phyloP scores from a whole-genome alignment of 805 yeast species.

The Teunomyces atbi region DNA sequence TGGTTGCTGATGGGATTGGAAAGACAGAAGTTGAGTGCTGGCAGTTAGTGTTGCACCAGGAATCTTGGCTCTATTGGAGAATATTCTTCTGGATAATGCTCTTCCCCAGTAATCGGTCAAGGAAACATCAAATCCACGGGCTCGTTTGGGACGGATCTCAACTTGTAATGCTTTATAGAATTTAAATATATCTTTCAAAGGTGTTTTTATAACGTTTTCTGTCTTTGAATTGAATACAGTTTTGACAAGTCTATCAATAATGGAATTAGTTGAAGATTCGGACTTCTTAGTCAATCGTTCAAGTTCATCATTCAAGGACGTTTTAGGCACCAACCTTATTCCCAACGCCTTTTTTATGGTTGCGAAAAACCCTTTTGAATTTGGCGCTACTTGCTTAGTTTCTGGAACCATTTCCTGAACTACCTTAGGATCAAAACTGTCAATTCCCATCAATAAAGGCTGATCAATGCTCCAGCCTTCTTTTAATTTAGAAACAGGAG shows the following conservation, averaged over 20 bases:
- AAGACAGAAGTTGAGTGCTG: conserved; percentile 31
- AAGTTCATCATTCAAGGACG: background rate
- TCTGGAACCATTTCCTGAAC: background rate
- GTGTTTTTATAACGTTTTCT: background rate
- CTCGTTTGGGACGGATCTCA: conserved; percentile 52
- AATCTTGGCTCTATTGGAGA: conserved; percentile 32
- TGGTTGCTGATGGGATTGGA: conserved; percentile 40
- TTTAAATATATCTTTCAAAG: conserved; percentile 25
- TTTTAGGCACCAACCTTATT: background rate
- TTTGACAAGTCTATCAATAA: background rate
- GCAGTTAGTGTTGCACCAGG: conserved; percentile 41
- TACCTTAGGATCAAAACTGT: conserved; percentile 43
- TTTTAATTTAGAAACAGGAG: conserved; percentile 23
- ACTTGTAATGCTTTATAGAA: conserved; percentile 54
- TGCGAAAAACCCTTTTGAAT: background rate
- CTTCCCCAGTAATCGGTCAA: conserved; percentile 71
- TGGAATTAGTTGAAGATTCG: background rate
- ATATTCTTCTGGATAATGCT: conserved; percentile 51
- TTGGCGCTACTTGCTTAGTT: background rate
- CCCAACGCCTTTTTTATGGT: conserved; percentile 1
- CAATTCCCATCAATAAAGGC: conserved; percentile 56
- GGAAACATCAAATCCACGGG: conserved; percentile 53
- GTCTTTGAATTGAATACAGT: background rate
- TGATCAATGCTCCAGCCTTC: conserved; percentile 43
- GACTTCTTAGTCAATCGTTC: background rate